Base-by-base conservation (phyloP, 345 rosid species). In the Gossypium arboreum region DNA sequence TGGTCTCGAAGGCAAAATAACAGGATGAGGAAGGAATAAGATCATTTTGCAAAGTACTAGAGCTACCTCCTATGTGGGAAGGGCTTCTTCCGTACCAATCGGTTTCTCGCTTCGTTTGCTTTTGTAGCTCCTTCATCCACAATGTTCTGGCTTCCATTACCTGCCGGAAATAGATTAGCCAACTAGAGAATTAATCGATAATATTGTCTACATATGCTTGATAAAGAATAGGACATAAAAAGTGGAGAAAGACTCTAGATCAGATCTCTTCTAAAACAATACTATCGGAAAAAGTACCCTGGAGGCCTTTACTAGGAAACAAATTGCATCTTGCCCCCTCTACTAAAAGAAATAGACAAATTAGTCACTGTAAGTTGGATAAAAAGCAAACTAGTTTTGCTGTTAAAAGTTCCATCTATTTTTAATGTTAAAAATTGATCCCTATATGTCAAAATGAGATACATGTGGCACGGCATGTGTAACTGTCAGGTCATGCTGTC, bases 61-160 rank as follows among this genome's bases (percentile, higher is more conserved):
- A 25, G 39, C 47, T 18, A 15, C 76, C 80, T 65, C 70, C 80
- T 7, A 11, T 27, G 60, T 68, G 68, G 59, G 82, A 88, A 71
- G 73, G 68, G 73, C 75, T 81, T 75, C 81, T 84, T 77, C 84
- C 91, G 66, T 74, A 79, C 85, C 87, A 86, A 69, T 81, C 83
- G 12, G 18, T 73, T 60, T 81, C 86, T 39, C 81, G 76, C 80
- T 80, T 83, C 74, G 79, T 81, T 79, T 84, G 82, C 80, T 91
- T 91, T 69, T 90, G 92, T 51, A 88, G 83, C 79, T 91, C 94
- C n/a, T 86, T 85, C 64, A 92, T 91, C 88, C 94, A 83, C 79
- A 84, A 73, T 60, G 90, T 86, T 82, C 98, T 88, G 22, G 97
- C 89, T 81, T 91, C 97, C 81, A 86, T 76, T 56, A 96, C 88